Evolutionary conservation across 441 rosid species (phyloP), one percentile per base, ranked within the genome.

Genomic region (Kokia cookei): DNA sequence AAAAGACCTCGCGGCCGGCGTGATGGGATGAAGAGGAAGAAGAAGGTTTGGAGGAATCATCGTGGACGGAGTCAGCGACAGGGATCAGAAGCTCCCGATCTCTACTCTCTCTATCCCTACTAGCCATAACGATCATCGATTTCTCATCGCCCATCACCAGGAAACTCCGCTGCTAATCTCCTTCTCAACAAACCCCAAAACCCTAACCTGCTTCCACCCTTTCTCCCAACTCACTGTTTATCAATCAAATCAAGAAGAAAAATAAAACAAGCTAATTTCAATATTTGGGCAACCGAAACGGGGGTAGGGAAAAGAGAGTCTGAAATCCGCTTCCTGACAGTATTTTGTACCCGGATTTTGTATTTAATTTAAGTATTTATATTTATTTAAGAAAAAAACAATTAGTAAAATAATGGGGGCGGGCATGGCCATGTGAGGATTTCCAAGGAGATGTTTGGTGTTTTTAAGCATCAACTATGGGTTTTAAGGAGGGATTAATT

Each of bases 81-180:
- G 95, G 97, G 74, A 96, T 93, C 57, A 93, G 91, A 74, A 93
- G 93, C 85, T 96, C 99, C 62, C 95, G 99, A 89, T 96, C 99
- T 84, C 96, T 76, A 53, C 76, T 80, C 4, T 96, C 99, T 63
- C 95, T 98, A 88, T 95, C 99, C 83, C 95, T 75, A 58, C 76
- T 80, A 2, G 86, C 83, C 90, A 89, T 91, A 54, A 82, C 89
- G 83, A 82, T 89, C 85, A 84, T 77, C 66, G 97, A 85, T 83
- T 90, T 91, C 50, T 91, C 92, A 83, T 93, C 97, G 75, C 91
- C 97, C 95, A 93, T 91, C 64, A 65, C 80, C 67, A 72, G 64
- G 48, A 68, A 11, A 59, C 42, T 50, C 47, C 65, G 62, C 26
- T 32, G 19, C 27, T 53, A 32, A 48, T 51, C 27, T 22, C 12